Base-by-base conservation (phyloP, 2,329 filamentous ascomycete genomes). In the Beauveria caledonica region DNA sequence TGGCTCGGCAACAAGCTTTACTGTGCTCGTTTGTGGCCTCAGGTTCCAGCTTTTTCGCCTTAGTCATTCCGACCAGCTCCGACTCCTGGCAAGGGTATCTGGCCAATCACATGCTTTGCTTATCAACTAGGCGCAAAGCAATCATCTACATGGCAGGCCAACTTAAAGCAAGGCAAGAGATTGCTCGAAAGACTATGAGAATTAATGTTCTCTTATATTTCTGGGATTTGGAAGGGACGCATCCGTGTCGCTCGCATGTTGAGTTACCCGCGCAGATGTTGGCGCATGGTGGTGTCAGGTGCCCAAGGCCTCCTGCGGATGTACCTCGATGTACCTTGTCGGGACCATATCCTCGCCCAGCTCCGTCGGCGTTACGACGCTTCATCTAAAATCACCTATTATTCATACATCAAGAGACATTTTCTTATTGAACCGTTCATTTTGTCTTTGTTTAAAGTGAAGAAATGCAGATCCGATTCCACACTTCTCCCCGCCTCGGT, bases 401-500 rank as follows among this genome's bases (percentile, higher is more conserved):
- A 25, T 21, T 21, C 11, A 46, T 11, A 39, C 44, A 25, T 57
- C 27, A 48, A 57, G 5, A 17, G 15, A 10, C 5, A 25, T 13
- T 17, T 42, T 49, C 21, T 42, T 15, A 11, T n/a, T 13, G 6
- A 19, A 27, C 5, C 29, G 49, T 11, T 19, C 11, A 7, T 4
- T 36, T 39, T 21, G 1, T 11, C 11, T 25, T 11, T 2, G 1
- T 19, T 7, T 8, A 48, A 13, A 39, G n/a, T 45, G 15, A 45
- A 57, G 64, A 62, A 2, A 78, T 77, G 73, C 71, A 71, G 7
- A 69, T 72, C 40, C 66, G 68, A 13, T 65, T 82, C 19, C 76
- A 77, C 23, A 79, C 78, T 62, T 86, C 85, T 67, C 92, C 92
- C 13, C 84, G 90, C 1, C 73, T 96, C 56, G 90, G 87, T 2